Conservation (phyloP, 257 asterid genomes). For the Lantana camara region DNA sequence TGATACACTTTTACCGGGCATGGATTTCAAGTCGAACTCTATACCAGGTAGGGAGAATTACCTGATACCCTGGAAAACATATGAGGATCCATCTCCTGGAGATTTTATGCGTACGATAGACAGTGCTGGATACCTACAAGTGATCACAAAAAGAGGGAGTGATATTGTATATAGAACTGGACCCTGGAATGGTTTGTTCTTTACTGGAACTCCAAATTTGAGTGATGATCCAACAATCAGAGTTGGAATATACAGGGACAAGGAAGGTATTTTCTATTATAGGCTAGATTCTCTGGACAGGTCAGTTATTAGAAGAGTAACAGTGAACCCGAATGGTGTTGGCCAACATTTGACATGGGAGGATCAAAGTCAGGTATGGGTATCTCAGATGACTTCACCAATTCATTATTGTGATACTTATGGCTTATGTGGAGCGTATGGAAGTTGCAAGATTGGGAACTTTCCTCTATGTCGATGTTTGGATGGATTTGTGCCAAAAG, state of each 20-base stretch:
- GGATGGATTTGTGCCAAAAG: slow-evolving; percentile 33
- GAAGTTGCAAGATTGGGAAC: slow-evolving; percentile 30
- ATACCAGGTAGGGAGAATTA: slow-evolving; percentile 30
- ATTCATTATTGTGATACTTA: too few relatives aligned
- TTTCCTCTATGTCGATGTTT: slow-evolving; percentile 44
- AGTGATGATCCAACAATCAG: too few relatives aligned
- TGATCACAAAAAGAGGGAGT: slow-evolving; percentile 2
- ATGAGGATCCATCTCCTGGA: slow-evolving; percentile 41
- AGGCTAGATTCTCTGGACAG: too few relatives aligned
- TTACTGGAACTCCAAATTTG: too few relatives aligned
- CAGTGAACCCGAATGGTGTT: too few relatives aligned
- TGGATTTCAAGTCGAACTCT: slow-evolving; percentile 7
- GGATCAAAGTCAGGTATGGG: too few relatives aligned
- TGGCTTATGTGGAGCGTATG: slow-evolving; percentile 44
- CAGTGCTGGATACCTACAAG: slow-evolving; percentile 29
- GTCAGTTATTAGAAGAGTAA: too few relatives aligned
- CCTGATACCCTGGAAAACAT: slow-evolving; percentile 39
- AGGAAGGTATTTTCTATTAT: too few relatives aligned
- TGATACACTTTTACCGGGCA: slow-evolving; percentile 31
- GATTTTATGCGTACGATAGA: slow-evolving; percentile 23
- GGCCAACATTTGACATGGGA: too few relatives aligned
- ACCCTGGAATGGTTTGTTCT: slow-evolving; percentile 32
- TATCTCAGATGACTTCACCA: too few relatives aligned
- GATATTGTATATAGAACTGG: slow-evolving; percentile 18
- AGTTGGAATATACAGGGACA: too few relatives aligned